phyloP scores from a whole-genome alignment of 257 asterid species.

The Solanum bulbocastanum region DNA sequence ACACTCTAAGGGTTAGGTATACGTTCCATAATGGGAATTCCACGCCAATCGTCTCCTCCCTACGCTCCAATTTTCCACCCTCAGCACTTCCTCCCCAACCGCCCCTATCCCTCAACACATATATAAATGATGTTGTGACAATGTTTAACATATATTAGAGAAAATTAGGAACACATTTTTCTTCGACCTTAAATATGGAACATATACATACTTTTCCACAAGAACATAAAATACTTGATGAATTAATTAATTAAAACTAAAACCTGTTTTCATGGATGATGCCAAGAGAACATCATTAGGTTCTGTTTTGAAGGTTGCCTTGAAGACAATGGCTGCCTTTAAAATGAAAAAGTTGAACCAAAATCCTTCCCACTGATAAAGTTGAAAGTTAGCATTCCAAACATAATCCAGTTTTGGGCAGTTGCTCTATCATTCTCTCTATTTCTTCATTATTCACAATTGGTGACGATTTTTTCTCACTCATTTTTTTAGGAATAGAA shows the following conservation, averaged over 20 bases:
- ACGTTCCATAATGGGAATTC: no score
- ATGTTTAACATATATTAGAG: no score
- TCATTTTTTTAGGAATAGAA: not conserved
- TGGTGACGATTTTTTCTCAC: not conserved
- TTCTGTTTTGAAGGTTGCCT: not conserved
- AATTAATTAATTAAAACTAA: not conserved
- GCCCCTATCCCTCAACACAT: no score
- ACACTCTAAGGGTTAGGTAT: no score
- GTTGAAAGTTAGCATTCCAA: not conserved
- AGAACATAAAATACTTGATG: not conserved
- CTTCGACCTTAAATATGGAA: not conserved
- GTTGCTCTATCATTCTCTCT: not conserved
- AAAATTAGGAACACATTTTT: not conserved
- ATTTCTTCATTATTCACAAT: not conserved
- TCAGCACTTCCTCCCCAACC: no score
- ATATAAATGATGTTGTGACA: no score
- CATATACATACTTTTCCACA: not conserved
- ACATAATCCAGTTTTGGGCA: not conserved
- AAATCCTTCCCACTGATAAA: not conserved
- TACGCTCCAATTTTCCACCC: no score
- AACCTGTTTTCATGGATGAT: not conserved
- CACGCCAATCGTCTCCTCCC: no score
- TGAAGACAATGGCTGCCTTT: not conserved
- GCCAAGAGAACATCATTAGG: not conserved
- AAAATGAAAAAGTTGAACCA: rapidly evolving